Evolutionary conservation across 257 asterid genomes (phyloP).

Genomic region (Fraxinus cuspidata): DNA sequence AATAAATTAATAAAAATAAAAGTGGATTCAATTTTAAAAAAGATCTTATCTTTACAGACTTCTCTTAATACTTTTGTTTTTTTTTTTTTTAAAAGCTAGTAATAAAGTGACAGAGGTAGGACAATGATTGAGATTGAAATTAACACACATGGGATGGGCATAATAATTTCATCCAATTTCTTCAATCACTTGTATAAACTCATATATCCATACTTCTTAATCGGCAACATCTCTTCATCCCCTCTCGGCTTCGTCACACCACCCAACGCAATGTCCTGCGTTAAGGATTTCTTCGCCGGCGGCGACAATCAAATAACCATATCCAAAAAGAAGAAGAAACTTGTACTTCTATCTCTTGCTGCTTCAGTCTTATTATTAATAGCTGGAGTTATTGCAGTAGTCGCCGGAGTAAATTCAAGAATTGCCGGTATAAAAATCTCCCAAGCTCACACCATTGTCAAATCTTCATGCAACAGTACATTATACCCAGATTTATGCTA

Average conservation of each 20-base stretch:
- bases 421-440: constrained; percentile 27
- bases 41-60: too few relatives aligned
- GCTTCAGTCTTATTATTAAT: constrained; percentile 35
- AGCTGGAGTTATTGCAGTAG: constrained; percentile 25
- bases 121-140: too few relatives aligned
- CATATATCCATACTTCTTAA: background rate
- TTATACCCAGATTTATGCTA: constrained; percentile 63
- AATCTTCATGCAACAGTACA: constrained; percentile 51
- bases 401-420: constrained; percentile 31
- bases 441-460: constrained; percentile 43
- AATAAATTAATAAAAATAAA: too few relatives aligned
- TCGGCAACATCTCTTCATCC: background rate
- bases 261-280: constrained; percentile 34
- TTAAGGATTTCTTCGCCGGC: constrained; percentile 34
- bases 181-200: background rate
- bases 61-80: too few relatives aligned
- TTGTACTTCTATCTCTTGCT: constrained; percentile 28
- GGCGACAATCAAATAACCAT: constrained; percentile 21
- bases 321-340: constrained; percentile 19
- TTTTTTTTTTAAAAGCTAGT: too few relatives aligned
- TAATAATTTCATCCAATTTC: background rate
- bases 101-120: too few relatives aligned
- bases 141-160: background rate
- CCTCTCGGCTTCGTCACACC: background rate
- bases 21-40: too few relatives aligned